Evolutionary conservation across 331 rosid species (phyloP).

Genomic region (Dryas integrifolia): DNA sequence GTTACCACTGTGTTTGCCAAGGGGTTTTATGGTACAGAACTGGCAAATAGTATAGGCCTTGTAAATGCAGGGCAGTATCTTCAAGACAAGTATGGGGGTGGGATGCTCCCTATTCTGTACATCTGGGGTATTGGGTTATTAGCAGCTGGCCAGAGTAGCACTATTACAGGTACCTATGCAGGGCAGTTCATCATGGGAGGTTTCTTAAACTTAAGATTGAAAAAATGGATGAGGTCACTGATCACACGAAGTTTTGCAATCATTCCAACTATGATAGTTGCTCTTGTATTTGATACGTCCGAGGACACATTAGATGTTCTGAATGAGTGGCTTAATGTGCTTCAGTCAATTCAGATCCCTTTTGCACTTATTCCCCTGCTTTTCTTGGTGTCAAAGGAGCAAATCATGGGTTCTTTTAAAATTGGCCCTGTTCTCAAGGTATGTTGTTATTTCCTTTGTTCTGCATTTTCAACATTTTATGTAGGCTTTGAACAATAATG

Average conservation of each 20-base stretch:
- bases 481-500: background rate
- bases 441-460: conserved; percentile 21
- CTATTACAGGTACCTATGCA: conserved; percentile 96
- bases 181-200: conserved; percentile 99
- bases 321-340: conserved; percentile 97
- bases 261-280: conserved; percentile 83
- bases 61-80: conserved; percentile 89
- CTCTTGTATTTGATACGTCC: conserved; percentile 71
- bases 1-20: conserved; percentile 94
- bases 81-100: conserved; percentile 88
- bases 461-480: background rate
- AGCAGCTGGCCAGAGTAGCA: conserved; percentile 98
- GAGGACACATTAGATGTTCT: conserved; percentile 65
- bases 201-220: conserved; percentile 74
- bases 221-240: conserved; percentile 86
- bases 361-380: conserved; percentile 96
- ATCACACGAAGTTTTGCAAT: conserved; percentile 90
- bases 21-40: conserved; percentile 72
- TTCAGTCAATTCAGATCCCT: conserved; percentile 94
- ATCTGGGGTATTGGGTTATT: conserved; percentile 91
- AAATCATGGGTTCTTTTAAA: conserved; percentile 78
- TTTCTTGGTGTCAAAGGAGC: conserved; percentile 88
- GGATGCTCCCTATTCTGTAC: conserved; percentile 74
- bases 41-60: conserved; percentile 76
- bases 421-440: conserved; percentile 83